Percentiles rank a stretch among this genome's conserved stretches.
Conservation (phyloP, 23 red algal species). For the Gracilariopsis chorda region DNA sequence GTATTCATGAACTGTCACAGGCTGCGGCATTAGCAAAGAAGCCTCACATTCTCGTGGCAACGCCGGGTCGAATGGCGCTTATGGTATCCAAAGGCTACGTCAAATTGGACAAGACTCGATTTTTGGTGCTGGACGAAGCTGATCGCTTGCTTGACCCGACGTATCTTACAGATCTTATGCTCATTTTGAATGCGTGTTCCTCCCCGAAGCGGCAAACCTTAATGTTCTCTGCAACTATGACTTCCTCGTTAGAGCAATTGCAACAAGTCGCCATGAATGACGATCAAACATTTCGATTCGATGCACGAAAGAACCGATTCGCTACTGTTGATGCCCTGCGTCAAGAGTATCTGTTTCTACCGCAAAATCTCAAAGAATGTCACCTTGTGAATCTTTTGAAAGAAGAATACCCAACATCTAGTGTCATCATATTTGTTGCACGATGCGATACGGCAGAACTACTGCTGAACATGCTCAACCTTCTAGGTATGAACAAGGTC, state of each 20-base stretch:
- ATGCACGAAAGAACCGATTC: conserved; percentile 63
- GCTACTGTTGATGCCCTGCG: conserved; percentile 59
- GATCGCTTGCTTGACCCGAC: conserved; percentile 73
- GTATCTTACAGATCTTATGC: conserved; percentile 50
- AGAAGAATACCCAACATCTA: conserved; percentile 12
- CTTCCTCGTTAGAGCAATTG: conserved; percentile 54
- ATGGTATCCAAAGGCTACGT: conserved; percentile 35
- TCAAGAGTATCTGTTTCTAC: conserved; percentile 74
- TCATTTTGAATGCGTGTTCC: conserved; percentile 38
- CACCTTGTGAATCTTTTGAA: conserved; percentile 75
- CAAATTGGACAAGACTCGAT: conserved; percentile 28
- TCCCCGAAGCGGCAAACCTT: conserved; percentile 61
- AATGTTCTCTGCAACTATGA: conserved; percentile 95
- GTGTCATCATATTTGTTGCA: conserved; percentile 73
- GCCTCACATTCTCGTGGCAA: conserved; percentile 91
- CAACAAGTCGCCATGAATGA: conserved; percentile 23
- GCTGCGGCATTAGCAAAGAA: conserved; percentile 33
- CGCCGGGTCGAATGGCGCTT: conserved; percentile 82
- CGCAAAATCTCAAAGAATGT: conserved; percentile 75
- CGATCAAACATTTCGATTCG: conserved; percentile 55
- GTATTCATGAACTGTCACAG: conserved; percentile 67
- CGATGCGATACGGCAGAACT: conserved; percentile 53
- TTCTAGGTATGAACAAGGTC: conserved; percentile 73
- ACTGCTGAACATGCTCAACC: conserved; percentile 46
- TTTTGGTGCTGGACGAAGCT: conserved; percentile 85